Evolutionary conservation across 169 alveolate genomes (phyloP).

Genomic region (Plasmodium fragile): DNA sequence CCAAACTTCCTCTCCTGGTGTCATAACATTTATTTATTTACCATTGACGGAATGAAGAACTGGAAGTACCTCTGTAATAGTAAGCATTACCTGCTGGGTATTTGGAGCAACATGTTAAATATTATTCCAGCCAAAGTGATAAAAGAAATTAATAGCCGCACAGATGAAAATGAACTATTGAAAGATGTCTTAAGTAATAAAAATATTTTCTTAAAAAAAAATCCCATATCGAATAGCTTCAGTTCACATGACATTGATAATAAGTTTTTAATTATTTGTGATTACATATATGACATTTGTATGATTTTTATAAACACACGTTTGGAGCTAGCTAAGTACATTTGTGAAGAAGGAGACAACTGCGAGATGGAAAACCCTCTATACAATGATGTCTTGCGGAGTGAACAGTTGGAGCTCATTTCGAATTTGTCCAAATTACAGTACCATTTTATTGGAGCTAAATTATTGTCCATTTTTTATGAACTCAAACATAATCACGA

Average conservation of each 20-base stretch:
- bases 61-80: conserved; percentile 93
- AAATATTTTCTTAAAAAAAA: conserved; percentile 55
- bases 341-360: conserved; percentile 66
- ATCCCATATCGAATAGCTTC: conserved; percentile 52
- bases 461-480: conserved; percentile 67
- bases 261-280: conserved; percentile 62
- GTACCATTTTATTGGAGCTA: conserved; percentile 77
- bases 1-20: conserved; percentile 92
- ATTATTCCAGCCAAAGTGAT: conserved; percentile 63
- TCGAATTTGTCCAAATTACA: conserved; percentile 81
- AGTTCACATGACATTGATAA: conserved; percentile 59
- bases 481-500: conserved; percentile 69
- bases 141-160: conserved; percentile 70
- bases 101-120: conserved; percentile 92
- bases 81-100: conserved; percentile 93
- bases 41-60: conserved; percentile 90
- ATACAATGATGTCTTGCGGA: conserved; percentile 77
- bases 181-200: conserved; percentile 59
- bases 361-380: conserved; percentile 71
- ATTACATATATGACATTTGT: conserved; percentile 55
- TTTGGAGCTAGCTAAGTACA: conserved; percentile 63
- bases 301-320: conserved; percentile 65
- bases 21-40: conserved; percentile 90
- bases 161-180: conserved; percentile 69
- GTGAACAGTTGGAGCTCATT: conserved; percentile 83